phyloP scores from a whole-genome alignment of 139 green algal genomes.

The Closterium sp. region DNA sequence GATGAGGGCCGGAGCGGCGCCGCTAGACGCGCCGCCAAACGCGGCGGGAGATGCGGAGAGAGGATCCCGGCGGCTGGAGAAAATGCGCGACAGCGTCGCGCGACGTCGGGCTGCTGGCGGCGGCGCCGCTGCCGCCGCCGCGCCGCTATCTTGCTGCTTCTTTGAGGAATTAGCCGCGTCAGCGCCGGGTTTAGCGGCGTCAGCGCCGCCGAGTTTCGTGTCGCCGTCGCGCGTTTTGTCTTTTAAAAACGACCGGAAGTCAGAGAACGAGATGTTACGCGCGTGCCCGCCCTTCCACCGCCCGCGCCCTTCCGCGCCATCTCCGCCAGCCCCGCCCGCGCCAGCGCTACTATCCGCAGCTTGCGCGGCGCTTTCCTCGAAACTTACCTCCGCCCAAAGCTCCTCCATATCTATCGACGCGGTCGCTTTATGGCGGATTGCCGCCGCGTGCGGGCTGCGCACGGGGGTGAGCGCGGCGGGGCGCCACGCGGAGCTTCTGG shows the following conservation, averaged over 20 bases:
- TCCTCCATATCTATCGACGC: background rate
- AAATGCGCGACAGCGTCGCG: background rate
- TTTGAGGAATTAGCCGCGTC: background rate
- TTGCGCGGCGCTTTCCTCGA: background rate
- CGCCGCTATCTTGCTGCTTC: background rate
- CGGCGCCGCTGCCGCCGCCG: too few relatives aligned
- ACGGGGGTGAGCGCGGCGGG: background rate
- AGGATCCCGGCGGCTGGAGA: background rate
- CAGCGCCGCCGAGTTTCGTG: background rate
- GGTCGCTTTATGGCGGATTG: background rate
- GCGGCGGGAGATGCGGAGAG: background rate
- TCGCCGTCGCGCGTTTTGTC: background rate
- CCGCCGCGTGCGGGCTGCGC: background rate
- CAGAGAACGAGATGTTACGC: background rate
- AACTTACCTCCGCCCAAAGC: background rate
- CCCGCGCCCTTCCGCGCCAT: background rate
- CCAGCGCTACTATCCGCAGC: background rate
- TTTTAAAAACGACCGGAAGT: background rate
- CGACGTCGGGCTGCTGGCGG: background rate
- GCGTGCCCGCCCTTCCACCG: background rate
- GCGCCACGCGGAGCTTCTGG: background rate
- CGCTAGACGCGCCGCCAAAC: background rate
- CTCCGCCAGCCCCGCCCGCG: background rate
- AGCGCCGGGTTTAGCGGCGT: background rate
- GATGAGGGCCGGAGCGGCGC: background rate